These are phyloP conservation scores for Nitzschia sp. DNA, from an alignment of 108 stramenopile genomes.

Conservation along the genomic window DNA sequence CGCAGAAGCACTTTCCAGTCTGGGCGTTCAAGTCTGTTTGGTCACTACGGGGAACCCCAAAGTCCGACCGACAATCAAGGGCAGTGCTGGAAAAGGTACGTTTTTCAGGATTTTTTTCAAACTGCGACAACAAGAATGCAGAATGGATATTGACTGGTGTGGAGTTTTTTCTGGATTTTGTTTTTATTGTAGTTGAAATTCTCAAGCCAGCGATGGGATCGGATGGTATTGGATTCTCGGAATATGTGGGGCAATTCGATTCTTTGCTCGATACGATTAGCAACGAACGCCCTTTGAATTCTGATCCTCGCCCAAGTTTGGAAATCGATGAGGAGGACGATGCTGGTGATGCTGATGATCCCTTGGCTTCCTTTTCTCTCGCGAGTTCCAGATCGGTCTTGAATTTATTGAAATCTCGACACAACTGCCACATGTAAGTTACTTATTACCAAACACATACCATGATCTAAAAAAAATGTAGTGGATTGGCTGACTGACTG, in stretches of 20 bases:
- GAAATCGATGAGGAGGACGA: neutral
- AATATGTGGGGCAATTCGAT: conserved; percentile 68
- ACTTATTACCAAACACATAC: neutral
- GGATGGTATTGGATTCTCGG: conserved; percentile 63
- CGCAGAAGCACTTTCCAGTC: conserved; percentile 63
- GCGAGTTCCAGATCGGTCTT: conserved; percentile 18
- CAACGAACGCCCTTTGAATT: conserved; percentile 44
- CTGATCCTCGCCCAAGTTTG: neutral
- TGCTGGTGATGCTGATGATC: conserved; percentile 17
- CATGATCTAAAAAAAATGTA: neutral
- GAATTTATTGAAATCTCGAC: conserved; percentile 46
- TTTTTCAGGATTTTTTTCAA: neutral
- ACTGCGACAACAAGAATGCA: neutral
- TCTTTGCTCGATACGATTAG: conserved; percentile 72
- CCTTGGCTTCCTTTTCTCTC: neutral
- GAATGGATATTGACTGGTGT: neutral
- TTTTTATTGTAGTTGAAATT: conserved; percentile 37
- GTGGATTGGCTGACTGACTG: neutral
- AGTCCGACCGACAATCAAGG: conserved; percentile 13
- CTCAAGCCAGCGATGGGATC: conserved; percentile 52
- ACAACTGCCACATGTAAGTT: conserved; percentile 40
- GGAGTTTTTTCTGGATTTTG: neutral
- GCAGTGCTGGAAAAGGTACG: conserved; percentile 34
- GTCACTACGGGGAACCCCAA: conserved; percentile 51
- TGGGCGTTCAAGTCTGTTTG: conserved; percentile 63